Conservation (phyloP, 768 basidiomycete species). For the Lepiota subincarnata region DNA sequence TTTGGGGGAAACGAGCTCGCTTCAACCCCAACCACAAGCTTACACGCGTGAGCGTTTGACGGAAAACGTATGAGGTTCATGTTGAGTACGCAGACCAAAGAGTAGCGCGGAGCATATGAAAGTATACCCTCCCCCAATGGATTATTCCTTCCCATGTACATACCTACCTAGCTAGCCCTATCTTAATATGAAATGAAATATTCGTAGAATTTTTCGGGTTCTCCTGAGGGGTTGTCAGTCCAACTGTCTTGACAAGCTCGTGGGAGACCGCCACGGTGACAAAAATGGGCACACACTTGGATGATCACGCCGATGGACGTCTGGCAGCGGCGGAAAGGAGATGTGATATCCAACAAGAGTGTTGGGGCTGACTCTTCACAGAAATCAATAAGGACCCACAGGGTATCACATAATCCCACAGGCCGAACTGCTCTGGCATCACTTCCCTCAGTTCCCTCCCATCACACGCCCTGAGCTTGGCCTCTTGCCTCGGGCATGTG, state of each 20-base stretch:
- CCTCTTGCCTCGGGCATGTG: background rate
- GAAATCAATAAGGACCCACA: constrained; percentile 9
- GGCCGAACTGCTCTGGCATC: background rate
- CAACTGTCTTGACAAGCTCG: too few relatives aligned
- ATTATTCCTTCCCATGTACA: too few relatives aligned
- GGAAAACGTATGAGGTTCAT: background rate
- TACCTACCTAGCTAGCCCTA: too few relatives aligned
- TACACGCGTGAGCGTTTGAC: background rate
- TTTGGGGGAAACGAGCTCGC: background rate
- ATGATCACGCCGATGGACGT: background rate
- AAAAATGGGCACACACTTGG: background rate
- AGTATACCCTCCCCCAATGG: too few relatives aligned
- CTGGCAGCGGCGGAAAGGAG: background rate
- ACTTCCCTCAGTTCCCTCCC: background rate
- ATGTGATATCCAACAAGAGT: background rate
- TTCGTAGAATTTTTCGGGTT: too few relatives aligned
- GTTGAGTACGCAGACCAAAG: background rate
- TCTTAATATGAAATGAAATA: too few relatives aligned
- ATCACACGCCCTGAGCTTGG: background rate
- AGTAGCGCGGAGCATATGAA: too few relatives aligned
- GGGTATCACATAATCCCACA: background rate
- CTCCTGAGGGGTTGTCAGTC: too few relatives aligned
- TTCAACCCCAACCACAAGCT: background rate
- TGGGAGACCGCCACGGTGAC: too few relatives aligned
- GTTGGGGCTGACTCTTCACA: constrained; percentile 7